Conservation (phyloP, 2,329 filamentous ascomycete species). For the Penicillium aurantiogriseum region DNA sequence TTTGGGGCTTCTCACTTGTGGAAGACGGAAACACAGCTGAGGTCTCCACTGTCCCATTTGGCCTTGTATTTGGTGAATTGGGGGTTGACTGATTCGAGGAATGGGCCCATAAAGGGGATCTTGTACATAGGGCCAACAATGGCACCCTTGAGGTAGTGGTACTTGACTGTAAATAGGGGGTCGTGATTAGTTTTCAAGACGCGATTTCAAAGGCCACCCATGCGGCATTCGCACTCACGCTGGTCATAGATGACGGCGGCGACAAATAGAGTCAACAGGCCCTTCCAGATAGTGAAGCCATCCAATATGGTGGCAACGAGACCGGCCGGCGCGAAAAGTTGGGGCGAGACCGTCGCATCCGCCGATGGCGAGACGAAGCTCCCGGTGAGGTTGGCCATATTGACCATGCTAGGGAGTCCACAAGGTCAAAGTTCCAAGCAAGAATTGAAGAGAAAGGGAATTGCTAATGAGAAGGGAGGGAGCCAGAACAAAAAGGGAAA, state of each 20-base stretch:
- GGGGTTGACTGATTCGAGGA: constrained; percentile 86
- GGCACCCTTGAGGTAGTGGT: constrained; percentile 70
- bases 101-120: constrained; percentile 88
- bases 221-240: constrained; percentile 56
- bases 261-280: constrained; percentile 68
- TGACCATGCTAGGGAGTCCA: constrained; percentile 10
- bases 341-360: constrained; percentile 58
- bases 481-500: constrained; percentile 7
- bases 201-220: constrained; percentile 2
- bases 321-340: constrained; percentile 48
- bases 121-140: constrained; percentile 75
- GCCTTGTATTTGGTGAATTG: constrained; percentile 87
- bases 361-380: constrained; percentile 70
- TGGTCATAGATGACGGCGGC: constrained; percentile 83
- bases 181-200: constrained; percentile 14
- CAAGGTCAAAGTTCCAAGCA: background rate
- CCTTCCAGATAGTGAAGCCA: constrained; percentile 62
- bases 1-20: constrained; percentile 71
- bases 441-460: background rate
- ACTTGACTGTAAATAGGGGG: constrained; percentile 58
- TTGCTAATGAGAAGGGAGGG: background rate
- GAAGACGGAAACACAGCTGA: constrained; percentile 98
- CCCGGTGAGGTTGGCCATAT: constrained; percentile 57
- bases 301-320: constrained; percentile 57
- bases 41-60: constrained; percentile 86